Base-by-base conservation (phyloP, 2,329 filamentous ascomycete genomes). In the Sporothrix luriei region DNA sequence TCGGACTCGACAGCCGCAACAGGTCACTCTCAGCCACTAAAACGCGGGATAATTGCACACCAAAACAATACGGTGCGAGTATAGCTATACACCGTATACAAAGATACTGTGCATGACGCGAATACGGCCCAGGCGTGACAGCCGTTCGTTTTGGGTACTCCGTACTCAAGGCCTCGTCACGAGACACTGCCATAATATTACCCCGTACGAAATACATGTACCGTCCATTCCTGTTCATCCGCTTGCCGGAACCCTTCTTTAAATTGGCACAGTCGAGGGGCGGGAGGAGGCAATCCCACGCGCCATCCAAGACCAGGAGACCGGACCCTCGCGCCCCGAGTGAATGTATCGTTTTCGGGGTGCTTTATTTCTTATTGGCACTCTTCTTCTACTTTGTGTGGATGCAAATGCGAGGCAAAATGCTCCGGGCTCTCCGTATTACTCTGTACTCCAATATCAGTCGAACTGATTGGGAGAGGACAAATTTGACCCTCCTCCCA, bases 171-270 rank as follows among this genome's bases (percentile, higher is more conserved):
- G 7, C 24, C 51, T 4, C 33, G 4, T 33, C 33, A 33, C 24
- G 24, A 54, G 24, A 54, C 51, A 13, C 5, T 14, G 13, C 26
- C 26, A 55, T 14, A 13, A 10, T 33, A 33, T 6, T n/a, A 61
- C 33, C 5, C 26, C 33, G 48, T n/a, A 11, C 24, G 24, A 40
- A 40, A n/a, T n/a, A 21, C 21, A 52, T 16, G 14, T 19, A 14
- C 52, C 52, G 19, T 43, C 33, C 19, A 24, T n/a, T 40, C 59
- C 40, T 62, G 59, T 64, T 64, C 61, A 49, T 64, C 61, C 57
- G 57, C 57, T 61, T 46, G 57, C 57, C 38, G 38, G 38, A 38
- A 64, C 26, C 4, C 24, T 24, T 11, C 10, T 24, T 49, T 49
- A 64, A 14, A 64, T 64, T 64, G 61, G 14, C 61, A n/a, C 7